Base-by-base conservation (phyloP, 768 basidiomycete species). In the Cubamyces sp. region DNA sequence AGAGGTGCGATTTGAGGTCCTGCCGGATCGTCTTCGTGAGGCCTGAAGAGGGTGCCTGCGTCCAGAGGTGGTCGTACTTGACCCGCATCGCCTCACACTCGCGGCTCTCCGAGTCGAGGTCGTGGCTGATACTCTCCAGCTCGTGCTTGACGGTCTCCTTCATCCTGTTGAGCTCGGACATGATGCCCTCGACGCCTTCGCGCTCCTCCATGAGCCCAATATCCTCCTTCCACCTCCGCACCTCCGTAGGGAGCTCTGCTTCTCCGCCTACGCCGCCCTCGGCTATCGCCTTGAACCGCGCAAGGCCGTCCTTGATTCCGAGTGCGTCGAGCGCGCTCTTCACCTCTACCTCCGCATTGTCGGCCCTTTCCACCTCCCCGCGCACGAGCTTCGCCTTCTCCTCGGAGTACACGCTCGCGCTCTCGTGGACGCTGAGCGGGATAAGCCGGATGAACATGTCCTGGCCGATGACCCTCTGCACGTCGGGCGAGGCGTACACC, bases 331-430 rank as follows among this genome's bases (percentile, higher is more conserved):
- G 73, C 23, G 87, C 86, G 49, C 91, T 91, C 65, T 85, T 79
- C 37, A 84, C 83, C 73, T 96, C 92, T 5, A 81, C 89, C 70
- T 97, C 94, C 0, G 90, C 88, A 23, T 84, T 78, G 64, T 98
- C 96, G 0, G 87, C 89, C 54, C 87, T 85, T 78, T 98, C 96
- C 8, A 90, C 91, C 73, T 98, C 95, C 5, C 81, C 85, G 42
- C 97, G 82, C 8, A 95, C 94, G 26, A 92, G 72, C 75, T 99
- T 98, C 21, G 96, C 97, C 78, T 98, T 98, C 77, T 99, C 97
- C 74, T 99, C 97, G 0, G 94, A 96, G 74, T 99, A 99, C 15
- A 99, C 87, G 61, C 90, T 92, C 15, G 96, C 96, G 65, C 91
- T 92, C 76, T 98, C 96, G 72, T 98, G 96, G 6, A 99, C 94